phyloP scores from a whole-genome alignment of 495 filamentous ascomycete species.

The Halenospora varia region DNA sequence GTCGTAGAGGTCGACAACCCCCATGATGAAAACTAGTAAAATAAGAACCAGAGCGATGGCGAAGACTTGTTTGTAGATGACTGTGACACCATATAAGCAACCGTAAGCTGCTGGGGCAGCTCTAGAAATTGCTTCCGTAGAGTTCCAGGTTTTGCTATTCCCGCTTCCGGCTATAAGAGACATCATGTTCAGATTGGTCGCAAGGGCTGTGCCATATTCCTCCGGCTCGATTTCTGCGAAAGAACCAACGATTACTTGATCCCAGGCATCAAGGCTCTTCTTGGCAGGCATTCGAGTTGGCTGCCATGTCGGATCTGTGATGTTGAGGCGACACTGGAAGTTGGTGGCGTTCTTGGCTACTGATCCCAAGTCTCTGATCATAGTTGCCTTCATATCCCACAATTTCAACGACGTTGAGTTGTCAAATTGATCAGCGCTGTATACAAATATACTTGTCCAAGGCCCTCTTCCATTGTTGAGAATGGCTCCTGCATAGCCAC shows the following conservation, averaged over 20 bases:
- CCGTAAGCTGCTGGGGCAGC: neutral
- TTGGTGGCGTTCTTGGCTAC: neutral
- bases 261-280: neutral
- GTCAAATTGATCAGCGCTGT: neutral
- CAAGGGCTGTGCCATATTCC: neutral
- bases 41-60: neutral
- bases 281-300: neutral
- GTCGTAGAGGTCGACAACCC: neutral
- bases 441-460: neutral
- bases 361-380: neutral
- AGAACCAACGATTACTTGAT: neutral
- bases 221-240: neutral
- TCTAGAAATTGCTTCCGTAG: neutral
- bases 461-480: neutral
- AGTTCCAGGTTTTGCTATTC: neutral
- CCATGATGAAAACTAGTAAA: neutral
- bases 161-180: neutral
- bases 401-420: neutral
- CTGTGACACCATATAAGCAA: neutral
- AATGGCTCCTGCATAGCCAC: neutral
- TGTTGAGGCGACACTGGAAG: neutral
- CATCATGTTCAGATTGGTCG: neutral
- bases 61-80: neutral
- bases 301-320: neutral
- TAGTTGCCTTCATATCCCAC: neutral